A percentile compares a stretch with the other conserved stretches of the same genome.
Conservation (phyloP, 2,329 filamentous ascomycete species). For the Hyphodiscus sp. region DNA sequence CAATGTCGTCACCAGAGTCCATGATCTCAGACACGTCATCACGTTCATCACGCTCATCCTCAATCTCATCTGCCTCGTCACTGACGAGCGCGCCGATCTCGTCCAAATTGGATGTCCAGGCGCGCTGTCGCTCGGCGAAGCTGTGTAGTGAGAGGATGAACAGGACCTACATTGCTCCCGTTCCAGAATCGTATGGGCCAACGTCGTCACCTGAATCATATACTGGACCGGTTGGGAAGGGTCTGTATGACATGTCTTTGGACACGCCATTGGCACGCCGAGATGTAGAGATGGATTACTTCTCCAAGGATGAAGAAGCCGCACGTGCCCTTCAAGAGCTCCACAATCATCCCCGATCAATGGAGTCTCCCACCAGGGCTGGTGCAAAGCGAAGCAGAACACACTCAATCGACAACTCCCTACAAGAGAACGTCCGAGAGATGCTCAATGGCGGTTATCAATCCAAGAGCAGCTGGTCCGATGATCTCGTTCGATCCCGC, state of each 20-base stretch:
- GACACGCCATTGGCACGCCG: constrained; percentile 41
- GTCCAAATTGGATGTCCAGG: constrained; percentile 52
- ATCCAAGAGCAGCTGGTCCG: constrained; percentile 21
- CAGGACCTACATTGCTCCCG: constrained; percentile 48
- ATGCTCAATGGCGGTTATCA: constrained; percentile 41
- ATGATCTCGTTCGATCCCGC: constrained; percentile 25
- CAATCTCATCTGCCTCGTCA: constrained; percentile 56
- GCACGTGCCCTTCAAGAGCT: constrained; percentile 54
- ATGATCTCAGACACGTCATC: constrained; percentile 56
- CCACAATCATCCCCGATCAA: constrained; percentile 44
- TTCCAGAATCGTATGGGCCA: constrained; percentile 48
- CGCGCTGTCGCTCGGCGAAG: constrained; percentile 58
- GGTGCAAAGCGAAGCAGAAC: constrained; percentile 55
- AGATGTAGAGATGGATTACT: constrained; percentile 40
- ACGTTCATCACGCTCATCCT: constrained; percentile 56
- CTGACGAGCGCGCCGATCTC: constrained; percentile 51
- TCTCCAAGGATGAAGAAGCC: constrained; percentile 40
- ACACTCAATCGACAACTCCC: constrained; percentile 49
- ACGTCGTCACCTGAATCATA: constrained; percentile 53
- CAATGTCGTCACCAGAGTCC: constrained; percentile 59
- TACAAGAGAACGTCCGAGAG: constrained; percentile 63
- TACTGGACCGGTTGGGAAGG: constrained; percentile 45
- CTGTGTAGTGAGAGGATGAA: constrained; percentile 49
- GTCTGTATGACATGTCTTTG: constrained; percentile 42
- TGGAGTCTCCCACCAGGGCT: constrained; percentile 32